Conservation (phyloP, 176 grass and related monocot species). For the Dendrocalamus sinicus region DNA sequence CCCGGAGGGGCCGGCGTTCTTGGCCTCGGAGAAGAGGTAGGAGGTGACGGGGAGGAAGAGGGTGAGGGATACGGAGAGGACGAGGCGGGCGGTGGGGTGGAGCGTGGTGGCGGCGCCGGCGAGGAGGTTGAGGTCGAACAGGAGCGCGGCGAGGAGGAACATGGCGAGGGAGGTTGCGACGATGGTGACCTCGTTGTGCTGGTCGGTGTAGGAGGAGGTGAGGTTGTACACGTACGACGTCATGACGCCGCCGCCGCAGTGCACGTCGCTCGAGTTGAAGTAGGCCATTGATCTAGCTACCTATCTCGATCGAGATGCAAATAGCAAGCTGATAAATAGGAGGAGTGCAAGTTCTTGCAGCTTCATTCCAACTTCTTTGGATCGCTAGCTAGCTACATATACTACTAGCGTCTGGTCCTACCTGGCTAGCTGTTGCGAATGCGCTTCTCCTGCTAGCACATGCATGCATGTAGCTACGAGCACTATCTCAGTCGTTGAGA, state of each 20-base stretch:
- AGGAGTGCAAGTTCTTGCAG: background rate
- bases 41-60: slow-evolving; percentile 40
- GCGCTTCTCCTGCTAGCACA: too few relatives aligned
- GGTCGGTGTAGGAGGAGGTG: slow-evolving; percentile 21
- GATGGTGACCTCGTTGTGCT: background rate
- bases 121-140: slow-evolving; percentile 38
- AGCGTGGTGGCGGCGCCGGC: background rate
- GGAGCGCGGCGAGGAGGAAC: background rate
- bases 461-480: too few relatives aligned
- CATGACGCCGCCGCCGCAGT: too few relatives aligned
- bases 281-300: background rate
- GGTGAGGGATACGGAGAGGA: background rate
- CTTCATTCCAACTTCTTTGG: background rate
- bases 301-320: too few relatives aligned
- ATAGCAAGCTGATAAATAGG: too few relatives aligned
- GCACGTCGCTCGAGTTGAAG: background rate
- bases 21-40: slow-evolving; percentile 43
- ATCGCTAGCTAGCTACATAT: background rate
- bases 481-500: too few relatives aligned
- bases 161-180: slow-evolving; percentile 6
- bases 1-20: background rate
- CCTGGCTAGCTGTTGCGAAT: too few relatives aligned
- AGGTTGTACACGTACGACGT: background rate
- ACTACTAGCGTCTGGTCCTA: too few relatives aligned
- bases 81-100: background rate